phyloP scores from a whole-genome alignment of 176 grass and related monocot genomes.

The Lolium perenne region DNA sequence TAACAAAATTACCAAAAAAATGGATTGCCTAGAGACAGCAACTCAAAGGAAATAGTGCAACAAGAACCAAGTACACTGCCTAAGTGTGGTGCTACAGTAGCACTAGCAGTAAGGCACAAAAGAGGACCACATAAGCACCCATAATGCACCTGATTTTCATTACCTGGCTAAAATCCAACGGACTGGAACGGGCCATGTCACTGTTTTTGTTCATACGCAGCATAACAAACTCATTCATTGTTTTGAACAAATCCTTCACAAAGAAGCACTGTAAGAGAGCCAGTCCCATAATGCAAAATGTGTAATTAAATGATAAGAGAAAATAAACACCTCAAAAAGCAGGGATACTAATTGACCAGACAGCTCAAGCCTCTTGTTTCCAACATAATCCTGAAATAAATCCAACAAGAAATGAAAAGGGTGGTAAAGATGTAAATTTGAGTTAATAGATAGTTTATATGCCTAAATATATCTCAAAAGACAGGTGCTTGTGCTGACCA shows the following conservation, averaged over 20 bases:
- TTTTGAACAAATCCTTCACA: slow-evolving; percentile 96
- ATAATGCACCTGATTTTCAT: slow-evolving; percentile 27
- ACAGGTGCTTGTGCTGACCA: neutral
- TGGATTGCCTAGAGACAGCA: neutral
- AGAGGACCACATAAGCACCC: neutral
- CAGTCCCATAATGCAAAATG: neutral
- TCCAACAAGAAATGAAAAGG: slow-evolving; percentile 30
- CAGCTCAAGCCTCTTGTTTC: slow-evolving; percentile 94
- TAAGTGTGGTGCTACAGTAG: neutral
- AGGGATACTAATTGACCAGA: slow-evolving; percentile 93
- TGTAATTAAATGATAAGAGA: slow-evolving; percentile 18
- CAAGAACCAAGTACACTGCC: neutral
- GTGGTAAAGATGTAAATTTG: slow-evolving; percentile 21
- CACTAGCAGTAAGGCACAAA: slow-evolving; percentile 17
- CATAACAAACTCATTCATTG: slow-evolving; percentile 68
- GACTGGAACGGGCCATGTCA: slow-evolving; percentile 67
- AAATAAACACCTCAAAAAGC: slow-evolving; percentile 84
- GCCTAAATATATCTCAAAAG: slow-evolving; percentile 25
- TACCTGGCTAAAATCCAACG: slow-evolving; percentile 81
- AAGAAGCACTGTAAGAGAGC: slow-evolving; percentile 26
- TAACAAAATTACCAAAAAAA: slow-evolving; percentile 2
- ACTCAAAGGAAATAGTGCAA: slow-evolving; percentile 28
- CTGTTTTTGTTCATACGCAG: slow-evolving; percentile 53
- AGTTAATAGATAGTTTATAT: neutral
- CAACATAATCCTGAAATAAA: slow-evolving; percentile 90